Conservation (phyloP, 208 protist genomes). For the Angomonas deanei region DNA sequence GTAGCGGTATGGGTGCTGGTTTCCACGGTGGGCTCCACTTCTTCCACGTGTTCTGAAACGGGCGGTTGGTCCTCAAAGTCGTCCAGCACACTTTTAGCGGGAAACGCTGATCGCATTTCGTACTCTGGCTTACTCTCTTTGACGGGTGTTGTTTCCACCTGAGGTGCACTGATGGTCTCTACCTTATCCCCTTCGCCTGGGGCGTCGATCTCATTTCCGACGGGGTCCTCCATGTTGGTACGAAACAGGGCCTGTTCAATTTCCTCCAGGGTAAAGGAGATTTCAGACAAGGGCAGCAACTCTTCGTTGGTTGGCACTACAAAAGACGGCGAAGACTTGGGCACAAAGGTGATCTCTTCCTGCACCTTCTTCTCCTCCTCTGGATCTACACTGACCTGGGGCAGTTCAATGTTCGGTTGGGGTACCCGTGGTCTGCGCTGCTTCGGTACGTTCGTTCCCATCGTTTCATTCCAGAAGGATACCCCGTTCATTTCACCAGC, state of each 20-base stretch:
- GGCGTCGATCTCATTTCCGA: not conserved
- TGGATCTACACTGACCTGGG: too few relatives aligned
- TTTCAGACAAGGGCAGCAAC: constrained; percentile 17
- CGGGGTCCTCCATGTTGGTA: not conserved
- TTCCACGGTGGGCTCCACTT: not conserved
- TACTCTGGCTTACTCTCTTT: not conserved
- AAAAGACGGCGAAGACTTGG: constrained; percentile 12
- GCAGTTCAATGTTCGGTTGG: not conserved
- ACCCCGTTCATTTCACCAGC: constrained; percentile 1
- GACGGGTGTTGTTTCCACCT: too few relatives aligned
- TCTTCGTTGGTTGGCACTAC: constrained; percentile 7
- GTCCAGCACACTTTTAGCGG: not conserved
- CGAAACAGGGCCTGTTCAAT: constrained; percentile 65
- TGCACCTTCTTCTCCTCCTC: too few relatives aligned
- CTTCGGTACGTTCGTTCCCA: not conserved
- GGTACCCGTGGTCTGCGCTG: not conserved
- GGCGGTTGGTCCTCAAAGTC: not conserved
- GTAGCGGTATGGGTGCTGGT: not conserved
- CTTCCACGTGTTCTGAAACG: not conserved
- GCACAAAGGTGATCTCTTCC: not conserved
- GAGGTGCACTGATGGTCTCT: not conserved
- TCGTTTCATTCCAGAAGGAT: too few relatives aligned
- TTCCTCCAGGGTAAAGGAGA: constrained; percentile 76
- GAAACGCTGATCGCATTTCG: not conserved
- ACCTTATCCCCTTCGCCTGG: not conserved